Base-by-base conservation (phyloP, 352 stramenopile genomes). In the Globisporangium paddicum region DNA sequence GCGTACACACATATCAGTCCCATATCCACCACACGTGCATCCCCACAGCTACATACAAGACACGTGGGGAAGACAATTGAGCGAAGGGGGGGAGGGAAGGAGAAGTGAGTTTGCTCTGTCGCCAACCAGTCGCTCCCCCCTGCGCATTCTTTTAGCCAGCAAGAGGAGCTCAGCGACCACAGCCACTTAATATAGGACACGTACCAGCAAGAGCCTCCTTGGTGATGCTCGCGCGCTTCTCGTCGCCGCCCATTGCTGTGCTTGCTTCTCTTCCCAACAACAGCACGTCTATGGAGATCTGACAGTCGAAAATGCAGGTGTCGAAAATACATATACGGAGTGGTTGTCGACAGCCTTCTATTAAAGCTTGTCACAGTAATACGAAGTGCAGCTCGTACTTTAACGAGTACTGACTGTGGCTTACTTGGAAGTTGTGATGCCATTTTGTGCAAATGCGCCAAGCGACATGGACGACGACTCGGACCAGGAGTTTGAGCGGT, bases 401-500 rank as follows among this genome's bases (percentile, higher is more conserved):
- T 21, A 18, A 19, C 44, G 50, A 46, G 11, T 34, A 32, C 13
- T 25, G n/a, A 26, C 13, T 28, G 28, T 41, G 18, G 28, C 18
- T 53, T 50, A 37, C 37, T n/a, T 41, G 44, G n/a, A 52, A 54
- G 26, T 54, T n/a, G n/a, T 26, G n/a, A 47, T 47, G 41, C 41
- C 19, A 26, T 47, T 52, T 49, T 49, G 26, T 19, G n/a, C n/a
- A n/a, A n/a, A 54, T 54, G 47, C n/a, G n/a, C 47, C 41, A 45
- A 35, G 21, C 16, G 52, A 26, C 45, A 67, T 59, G 37, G 63
- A 73, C 52, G 67, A 71, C 55, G 75, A 86, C 57, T 85, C 73
- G 51, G 75, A 87, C 47, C 63, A 77, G 32, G 78, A 86, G 45
- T 90, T 90, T 63, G 72, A 76, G 71, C 69, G 75, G 79, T 87